Conservation (phyloP, 23 red algal genomes). For the Gracilaria caudata region DNA sequence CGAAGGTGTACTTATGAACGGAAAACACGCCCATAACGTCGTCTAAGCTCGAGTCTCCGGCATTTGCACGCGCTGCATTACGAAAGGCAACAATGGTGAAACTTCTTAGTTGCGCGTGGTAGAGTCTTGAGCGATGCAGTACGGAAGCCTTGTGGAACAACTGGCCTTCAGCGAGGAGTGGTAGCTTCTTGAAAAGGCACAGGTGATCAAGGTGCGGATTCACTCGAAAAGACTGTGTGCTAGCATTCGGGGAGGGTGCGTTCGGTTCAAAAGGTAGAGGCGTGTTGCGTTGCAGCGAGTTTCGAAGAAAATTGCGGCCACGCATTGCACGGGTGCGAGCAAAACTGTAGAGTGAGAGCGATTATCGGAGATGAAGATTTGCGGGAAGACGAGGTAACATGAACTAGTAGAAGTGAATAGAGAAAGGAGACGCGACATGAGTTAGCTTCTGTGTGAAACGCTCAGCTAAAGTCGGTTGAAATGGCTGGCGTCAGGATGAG, state of each 20-base stretch:
- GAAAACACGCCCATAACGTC: conserved; percentile 38
- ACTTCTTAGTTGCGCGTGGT: conserved; percentile 44
- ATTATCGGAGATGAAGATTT: background rate
- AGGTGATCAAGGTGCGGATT: conserved; percentile 14
- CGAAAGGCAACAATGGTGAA: conserved; percentile 40
- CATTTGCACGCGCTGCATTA: conserved; percentile 15
- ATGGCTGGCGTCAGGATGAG: background rate
- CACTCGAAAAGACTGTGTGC: background rate
- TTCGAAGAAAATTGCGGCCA: background rate
- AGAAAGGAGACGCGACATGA: background rate
- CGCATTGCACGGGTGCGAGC: background rate
- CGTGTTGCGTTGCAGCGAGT: background rate
- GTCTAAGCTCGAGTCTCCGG: conserved; percentile 7
- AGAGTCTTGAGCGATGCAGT: conserved; percentile 41
- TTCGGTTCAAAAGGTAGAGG: conserved; percentile 5
- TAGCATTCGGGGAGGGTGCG: background rate
- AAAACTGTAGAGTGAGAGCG: background rate
- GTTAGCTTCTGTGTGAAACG: background rate
- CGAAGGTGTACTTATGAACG: conserved; percentile 30
- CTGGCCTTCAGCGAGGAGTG: conserved; percentile 17
- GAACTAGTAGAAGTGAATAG: background rate
- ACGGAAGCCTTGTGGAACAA: conserved; percentile 20
- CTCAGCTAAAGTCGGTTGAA: background rate
- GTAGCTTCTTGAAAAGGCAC: conserved; percentile 28
- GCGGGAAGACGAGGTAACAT: background rate